Evolutionary conservation across 2,329 filamentous ascomycete species (phyloP), one percentile per base, ranked within the genome.

Genomic region (Exserohilum turcica): DNA sequence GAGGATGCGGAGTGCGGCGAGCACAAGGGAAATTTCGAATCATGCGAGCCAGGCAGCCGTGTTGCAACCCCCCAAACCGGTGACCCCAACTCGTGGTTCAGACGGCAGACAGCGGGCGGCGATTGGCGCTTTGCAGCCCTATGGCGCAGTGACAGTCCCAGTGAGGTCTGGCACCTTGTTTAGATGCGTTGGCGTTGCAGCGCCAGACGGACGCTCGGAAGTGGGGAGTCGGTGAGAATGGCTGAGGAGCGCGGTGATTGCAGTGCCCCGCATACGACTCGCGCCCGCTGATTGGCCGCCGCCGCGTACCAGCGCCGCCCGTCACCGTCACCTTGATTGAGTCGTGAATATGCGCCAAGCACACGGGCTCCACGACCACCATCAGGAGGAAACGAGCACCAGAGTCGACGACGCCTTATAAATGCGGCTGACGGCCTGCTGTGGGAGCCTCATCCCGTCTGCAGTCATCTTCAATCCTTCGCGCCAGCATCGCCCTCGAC

Each of bases 131-230:
- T n/a, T n/a, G n/a, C n/a, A 61, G 60, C 63, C 63, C 48, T 66
- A 61, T 57, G 60, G 51, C 44, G 60, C 57, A 63, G 43, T 50
- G 48, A 49, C 52, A 56, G 48, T 57, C 56, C 40, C 35, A 19
- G 62, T 54, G 48, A 52, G 53, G 52, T 59, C 54, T 67, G 52
- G 60, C 37, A 43, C 47, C 61, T 70, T 59, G 67, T 61, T 55
- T 65, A 57, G 60, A 66, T 72, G 70, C 64, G 70, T 64, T 73
- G 70, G 68, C 67, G 53, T 56, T 65, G 63, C 67, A 70, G 62
- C 52, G 49, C 42, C 43, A 63, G 51, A 61, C 45, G 53, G 59
- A 54, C 54, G 56, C 49, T 40, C 59, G 47, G 59, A 53, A 52
- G 58, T 47, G 52, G 50, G 32, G 53, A 69, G 70, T 71, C 70